Percentiles rank a stretch among this genome's conserved stretches.
Conservation (phyloP, 2,329 filamentous ascomycete genomes). For the Pyrenochaeta sp. region DNA sequence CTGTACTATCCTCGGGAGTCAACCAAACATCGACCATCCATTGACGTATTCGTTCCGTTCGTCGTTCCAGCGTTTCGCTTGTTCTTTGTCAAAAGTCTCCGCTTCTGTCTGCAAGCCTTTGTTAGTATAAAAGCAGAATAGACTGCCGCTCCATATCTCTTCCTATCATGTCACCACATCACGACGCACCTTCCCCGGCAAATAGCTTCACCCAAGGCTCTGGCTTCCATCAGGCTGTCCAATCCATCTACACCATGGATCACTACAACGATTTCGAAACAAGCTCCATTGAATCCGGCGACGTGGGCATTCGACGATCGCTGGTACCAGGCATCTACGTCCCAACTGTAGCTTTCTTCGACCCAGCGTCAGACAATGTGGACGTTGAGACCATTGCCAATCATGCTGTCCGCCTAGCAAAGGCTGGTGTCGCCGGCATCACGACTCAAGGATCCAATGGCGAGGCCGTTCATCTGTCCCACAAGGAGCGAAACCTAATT, state of each 20-base stretch:
- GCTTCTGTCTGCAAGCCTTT: conserved; percentile 29
- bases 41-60: conserved; percentile 48
- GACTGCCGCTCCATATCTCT: conserved; percentile 12
- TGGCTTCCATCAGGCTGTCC: conserved; percentile 44
- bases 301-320: conserved; percentile 44
- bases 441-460: conserved; percentile 84
- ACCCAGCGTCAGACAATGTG: conserved; percentile 51
- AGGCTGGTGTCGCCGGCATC: conserved; percentile 75
- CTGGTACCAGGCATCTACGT: conserved; percentile 55
- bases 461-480: conserved; percentile 80
- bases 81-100: conserved; percentile 46
- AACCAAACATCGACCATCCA: conserved; percentile 33
- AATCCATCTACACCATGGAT: conserved; percentile 45
- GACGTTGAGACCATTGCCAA: conserved; percentile 51
- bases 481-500: conserved; percentile 73
- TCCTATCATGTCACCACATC: conserved; percentile 49
- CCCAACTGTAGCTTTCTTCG: conserved; percentile 56
- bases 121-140: conserved; percentile 38
- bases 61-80: conserved; percentile 32
- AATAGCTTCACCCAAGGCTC: conserved; percentile 43
- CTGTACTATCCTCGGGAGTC: conserved; percentile 40
- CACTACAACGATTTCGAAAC: conserved; percentile 49
- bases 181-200: conserved; percentile 49
- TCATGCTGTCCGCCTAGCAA: conserved; percentile 72
- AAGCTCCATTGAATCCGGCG: conserved; percentile 47